Evolutionary conservation across 2,329 filamentous ascomycete genomes (phyloP).

Genomic region (Aureobasidium pullulans): DNA sequence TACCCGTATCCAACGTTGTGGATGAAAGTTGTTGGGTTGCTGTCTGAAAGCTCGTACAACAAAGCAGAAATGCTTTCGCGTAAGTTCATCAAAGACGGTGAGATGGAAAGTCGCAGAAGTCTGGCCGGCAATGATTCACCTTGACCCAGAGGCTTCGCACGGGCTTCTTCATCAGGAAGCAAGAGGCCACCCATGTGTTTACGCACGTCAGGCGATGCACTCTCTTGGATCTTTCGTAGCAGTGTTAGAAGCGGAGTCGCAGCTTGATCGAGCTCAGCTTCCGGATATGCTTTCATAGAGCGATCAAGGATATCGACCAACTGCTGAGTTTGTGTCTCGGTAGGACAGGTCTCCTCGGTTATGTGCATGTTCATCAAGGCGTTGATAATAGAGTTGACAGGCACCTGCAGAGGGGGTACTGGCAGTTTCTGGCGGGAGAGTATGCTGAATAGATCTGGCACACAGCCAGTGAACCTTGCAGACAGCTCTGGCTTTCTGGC

Average conservation of each 20-base stretch:
- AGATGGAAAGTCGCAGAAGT: slow-evolving; percentile 70
- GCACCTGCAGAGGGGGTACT: slow-evolving; percentile 62
- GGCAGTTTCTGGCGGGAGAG: slow-evolving; percentile 55
- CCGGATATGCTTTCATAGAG: slow-evolving; percentile 55
- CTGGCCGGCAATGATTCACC: slow-evolving; percentile 67
- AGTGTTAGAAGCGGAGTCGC: slow-evolving; percentile 68
- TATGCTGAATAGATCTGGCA: slow-evolving; percentile 64
- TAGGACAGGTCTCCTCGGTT: slow-evolving; percentile 17
- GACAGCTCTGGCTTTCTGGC: slow-evolving; percentile 61
- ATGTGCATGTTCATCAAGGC: slow-evolving; percentile 73
- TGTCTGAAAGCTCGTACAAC: slow-evolving; percentile 80
- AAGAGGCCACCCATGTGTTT: slow-evolving; percentile 58
- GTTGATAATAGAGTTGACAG: slow-evolving; percentile 68
- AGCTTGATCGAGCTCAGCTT: slow-evolving; percentile 63
- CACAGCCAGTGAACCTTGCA: slow-evolving; percentile 56
- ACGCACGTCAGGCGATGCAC: slow-evolving; percentile 57
- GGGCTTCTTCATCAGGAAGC: slow-evolving; percentile 69
- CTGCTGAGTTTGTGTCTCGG: slow-evolving; percentile 51
- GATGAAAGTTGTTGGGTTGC: slow-evolving; percentile 71
- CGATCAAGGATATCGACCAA: slow-evolving; percentile 64
- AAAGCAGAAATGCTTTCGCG: slow-evolving; percentile 69
- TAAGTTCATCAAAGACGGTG: slow-evolving; percentile 62
- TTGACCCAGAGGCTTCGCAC: slow-evolving; percentile 68
- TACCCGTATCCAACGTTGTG: slow-evolving; percentile 92
- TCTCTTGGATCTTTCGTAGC: slow-evolving; percentile 62